phyloP scores from a whole-genome alignment of 2,329 filamentous ascomycete species.

The Botrytis hyacinthi region DNA sequence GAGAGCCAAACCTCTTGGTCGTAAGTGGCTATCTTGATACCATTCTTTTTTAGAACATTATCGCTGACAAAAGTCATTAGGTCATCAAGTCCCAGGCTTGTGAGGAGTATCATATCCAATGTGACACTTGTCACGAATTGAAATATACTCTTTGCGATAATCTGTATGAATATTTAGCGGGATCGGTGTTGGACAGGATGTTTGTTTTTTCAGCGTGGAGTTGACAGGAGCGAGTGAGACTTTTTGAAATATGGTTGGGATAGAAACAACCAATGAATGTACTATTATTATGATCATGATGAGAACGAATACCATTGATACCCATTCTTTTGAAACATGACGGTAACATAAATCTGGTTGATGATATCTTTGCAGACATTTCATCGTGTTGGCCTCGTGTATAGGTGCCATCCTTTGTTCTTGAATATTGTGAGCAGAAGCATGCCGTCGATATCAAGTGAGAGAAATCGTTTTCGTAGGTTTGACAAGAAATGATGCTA shows the following conservation, averaged over 20 bases:
- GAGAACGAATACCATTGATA: background rate
- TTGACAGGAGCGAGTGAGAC: background rate
- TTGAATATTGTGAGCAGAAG: background rate
- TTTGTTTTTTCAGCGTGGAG: background rate
- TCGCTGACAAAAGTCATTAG: background rate
- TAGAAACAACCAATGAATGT: background rate
- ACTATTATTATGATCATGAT: background rate
- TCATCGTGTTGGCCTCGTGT: background rate
- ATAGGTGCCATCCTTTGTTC: background rate
- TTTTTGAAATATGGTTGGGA: background rate
- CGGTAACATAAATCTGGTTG: too few species aligned
- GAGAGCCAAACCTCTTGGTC: slow-evolving; percentile 20
- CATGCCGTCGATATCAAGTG: background rate
- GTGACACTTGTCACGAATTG: background rate
- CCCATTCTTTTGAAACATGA: background rate
- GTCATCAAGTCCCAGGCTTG: slow-evolving; percentile 8
- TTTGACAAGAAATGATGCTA: background rate
- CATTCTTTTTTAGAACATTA: too few species aligned
- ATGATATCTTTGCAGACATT: background rate
- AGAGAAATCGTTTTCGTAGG: background rate
- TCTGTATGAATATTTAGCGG: background rate
- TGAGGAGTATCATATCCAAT: background rate
- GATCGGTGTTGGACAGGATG: background rate
- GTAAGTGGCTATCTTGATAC: slow-evolving; percentile 6
- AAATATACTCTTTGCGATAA: background rate